Percentiles rank a stretch among this genome's conserved stretches.
phyloP scores from a whole-genome alignment of 2,329 filamentous ascomycete genomes.

The Xylariaceae sp. region DNA sequence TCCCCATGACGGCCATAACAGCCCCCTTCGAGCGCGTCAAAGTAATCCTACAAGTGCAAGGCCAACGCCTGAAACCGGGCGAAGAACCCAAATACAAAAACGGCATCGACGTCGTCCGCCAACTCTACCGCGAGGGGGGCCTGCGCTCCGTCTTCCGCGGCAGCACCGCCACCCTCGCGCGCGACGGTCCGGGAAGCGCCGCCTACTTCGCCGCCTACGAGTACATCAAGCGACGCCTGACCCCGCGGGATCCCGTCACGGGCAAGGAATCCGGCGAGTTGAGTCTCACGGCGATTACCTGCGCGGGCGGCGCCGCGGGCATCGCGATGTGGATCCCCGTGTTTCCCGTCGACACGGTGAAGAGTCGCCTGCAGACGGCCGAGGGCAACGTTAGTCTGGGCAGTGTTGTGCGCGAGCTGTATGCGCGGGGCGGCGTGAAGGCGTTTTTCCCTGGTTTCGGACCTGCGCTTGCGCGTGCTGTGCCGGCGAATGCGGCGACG shows the following conservation, averaged over 20 bases:
- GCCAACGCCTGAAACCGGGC: slow-evolving; percentile 75
- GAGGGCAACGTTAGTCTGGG: slow-evolving; percentile 77
- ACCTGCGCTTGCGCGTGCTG: slow-evolving; percentile 84
- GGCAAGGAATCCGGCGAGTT: slow-evolving; percentile 72
- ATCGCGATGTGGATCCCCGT: slow-evolving; percentile 99
- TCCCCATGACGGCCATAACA: slow-evolving; percentile 97
- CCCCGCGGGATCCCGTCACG: slow-evolving; percentile 69
- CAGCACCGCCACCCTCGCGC: slow-evolving; percentile 80
- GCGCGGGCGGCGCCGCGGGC: slow-evolving; percentile 83
- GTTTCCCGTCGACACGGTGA: slow-evolving; percentile 96
- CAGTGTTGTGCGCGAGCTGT: slow-evolving; percentile 76
- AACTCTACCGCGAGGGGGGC: slow-evolving; percentile 88
- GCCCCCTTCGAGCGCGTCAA: slow-evolving; percentile 98
- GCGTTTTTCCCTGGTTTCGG: slow-evolving; percentile 98
- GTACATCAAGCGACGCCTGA: slow-evolving; percentile 82
- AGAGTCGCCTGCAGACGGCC: slow-evolving; percentile 86
- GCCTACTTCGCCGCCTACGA: slow-evolving; percentile 98
- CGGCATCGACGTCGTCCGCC: slow-evolving; percentile 82
- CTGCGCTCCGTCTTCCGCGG: slow-evolving; percentile 90
- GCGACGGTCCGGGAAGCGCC: slow-evolving; percentile 87
- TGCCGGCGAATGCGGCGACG: slow-evolving; percentile 93
- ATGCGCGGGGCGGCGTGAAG: slow-evolving; percentile 73
- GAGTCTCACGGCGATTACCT: slow-evolving; percentile 74
- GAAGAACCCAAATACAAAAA: slow-evolving; percentile 90
- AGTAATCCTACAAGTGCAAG: slow-evolving; percentile 95